A percentile compares a stretch with the other conserved stretches of the same genome.
These are phyloP conservation scores for Puccinia hordei DNA, from an alignment of 1,284 basidiomycete species.

Conservation along the genomic window DNA sequence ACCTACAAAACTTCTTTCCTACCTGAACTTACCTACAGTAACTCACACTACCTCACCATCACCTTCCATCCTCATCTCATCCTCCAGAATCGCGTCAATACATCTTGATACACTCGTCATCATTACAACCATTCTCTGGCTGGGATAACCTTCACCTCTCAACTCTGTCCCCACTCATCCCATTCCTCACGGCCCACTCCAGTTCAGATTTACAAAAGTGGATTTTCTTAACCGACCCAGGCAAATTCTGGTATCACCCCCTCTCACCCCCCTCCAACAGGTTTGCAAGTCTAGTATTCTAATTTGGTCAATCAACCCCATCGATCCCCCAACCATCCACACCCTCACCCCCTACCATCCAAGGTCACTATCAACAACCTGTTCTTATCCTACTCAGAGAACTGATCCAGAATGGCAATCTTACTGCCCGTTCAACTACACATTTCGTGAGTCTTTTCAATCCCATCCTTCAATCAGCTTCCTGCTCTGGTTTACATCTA, in stretches of 20 bases:
- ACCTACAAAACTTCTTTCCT: not conserved
- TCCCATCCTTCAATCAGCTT: not conserved
- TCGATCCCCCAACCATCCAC: not conserved
- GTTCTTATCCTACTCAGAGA: not conserved
- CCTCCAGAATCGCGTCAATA: not conserved
- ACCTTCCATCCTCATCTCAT: no score
- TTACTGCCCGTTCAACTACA: conserved; percentile 16
- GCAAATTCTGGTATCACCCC: not conserved
- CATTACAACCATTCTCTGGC: not conserved
- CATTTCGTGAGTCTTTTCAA: not conserved
- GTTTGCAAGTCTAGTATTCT: not conserved
- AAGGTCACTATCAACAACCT: not conserved
- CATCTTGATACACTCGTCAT: not conserved
- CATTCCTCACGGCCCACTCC: not conserved
- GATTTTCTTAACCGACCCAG: conserved; percentile 16
- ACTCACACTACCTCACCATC: not conserved
- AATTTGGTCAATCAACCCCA: not conserved
- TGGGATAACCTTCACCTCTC: not conserved
- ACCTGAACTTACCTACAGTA: not conserved
- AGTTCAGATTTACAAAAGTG: not conserved
- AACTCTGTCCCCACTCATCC: not conserved
- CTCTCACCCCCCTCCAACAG: not conserved
- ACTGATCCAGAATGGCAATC: not conserved
- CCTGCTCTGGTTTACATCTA: not conserved
- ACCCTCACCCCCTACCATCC: not conserved